Evolutionary conservation across 345 rosid genomes (phyloP), one percentile per base, ranked within the genome.

Genomic region (Tarenaya hassleriana): DNA sequence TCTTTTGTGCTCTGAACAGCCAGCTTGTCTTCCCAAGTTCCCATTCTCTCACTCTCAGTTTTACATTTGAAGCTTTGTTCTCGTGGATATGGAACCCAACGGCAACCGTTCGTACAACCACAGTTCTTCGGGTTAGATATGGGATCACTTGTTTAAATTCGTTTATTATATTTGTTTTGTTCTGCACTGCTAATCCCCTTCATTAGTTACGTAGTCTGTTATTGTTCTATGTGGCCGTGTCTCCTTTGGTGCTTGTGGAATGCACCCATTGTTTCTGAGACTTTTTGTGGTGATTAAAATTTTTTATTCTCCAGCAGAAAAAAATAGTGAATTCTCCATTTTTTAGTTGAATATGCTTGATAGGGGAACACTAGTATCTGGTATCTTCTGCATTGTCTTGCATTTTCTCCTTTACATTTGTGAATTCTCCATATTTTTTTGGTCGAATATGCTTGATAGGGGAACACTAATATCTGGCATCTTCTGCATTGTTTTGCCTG

Each of bases 61-160:
- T 66, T 52, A 63, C 40, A 38, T 8, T 16, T 58, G n/a, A 65
- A 51, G 42, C 19, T 50, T 31, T 1, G 29, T 24, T 24, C 29
- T 24, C 29, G 5, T 24, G 29, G 15, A 1, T 17, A 66, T 66
- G 70, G 56, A 66, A 59, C 40, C 65, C 34, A 58, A 59, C 24
- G 65, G 61, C 51, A 48, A 56, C 3, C 46, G 56, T 17, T 20
- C 56, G 16, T 50, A 52, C 19, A 58, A 58, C 41, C 64, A 59
- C 44, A 21, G 34, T 53, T 66, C 50, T 4, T 53, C 70, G 24
- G 70, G 70, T 66, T 46, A 46, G n/a, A 34, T 34, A 12, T 33
- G 62, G 20, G 10, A 1, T 34, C 10, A 10, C 52, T 50, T 16
- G n/a, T n/a, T 12, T 34, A 49, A 7, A 31, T 10, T 38, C 13